Conservation (phyloP, 2,329 filamentous ascomycete species). For the Fusarium sp. region DNA sequence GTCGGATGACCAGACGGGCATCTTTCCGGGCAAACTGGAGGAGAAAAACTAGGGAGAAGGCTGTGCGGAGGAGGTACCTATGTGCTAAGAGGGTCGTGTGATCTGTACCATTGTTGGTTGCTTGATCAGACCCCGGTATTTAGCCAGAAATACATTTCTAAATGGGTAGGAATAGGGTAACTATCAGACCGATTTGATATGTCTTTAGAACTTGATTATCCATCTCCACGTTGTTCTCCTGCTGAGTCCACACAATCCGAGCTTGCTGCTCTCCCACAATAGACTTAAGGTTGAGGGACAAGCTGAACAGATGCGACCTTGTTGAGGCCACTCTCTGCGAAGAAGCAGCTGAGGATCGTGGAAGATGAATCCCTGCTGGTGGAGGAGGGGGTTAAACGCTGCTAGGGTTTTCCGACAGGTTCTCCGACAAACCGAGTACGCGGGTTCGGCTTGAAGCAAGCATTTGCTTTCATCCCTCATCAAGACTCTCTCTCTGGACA, state of each 20-base stretch:
- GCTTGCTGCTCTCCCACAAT: neutral
- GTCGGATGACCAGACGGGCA: neutral
- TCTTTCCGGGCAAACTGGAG: neutral
- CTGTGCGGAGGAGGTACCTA: neutral
- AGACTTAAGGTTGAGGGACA: neutral
- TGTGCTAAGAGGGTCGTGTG: neutral
- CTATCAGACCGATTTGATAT: neutral
- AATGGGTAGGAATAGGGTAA: neutral
- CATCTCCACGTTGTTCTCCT: neutral
- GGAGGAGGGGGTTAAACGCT: neutral
- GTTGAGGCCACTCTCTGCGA: neutral
- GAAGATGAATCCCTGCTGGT: neutral
- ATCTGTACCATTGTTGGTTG: neutral
- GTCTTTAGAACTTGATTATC: neutral
- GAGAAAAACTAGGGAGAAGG: neutral
- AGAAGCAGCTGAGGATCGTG: neutral
- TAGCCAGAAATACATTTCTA: neutral
- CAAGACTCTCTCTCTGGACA: neutral
- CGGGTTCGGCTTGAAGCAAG: neutral
- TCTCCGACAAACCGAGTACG: neutral
- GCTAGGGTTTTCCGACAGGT: neutral
- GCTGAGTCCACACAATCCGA: neutral
- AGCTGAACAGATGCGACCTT: neutral
- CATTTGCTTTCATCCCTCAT: neutral
- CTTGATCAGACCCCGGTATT: neutral